Conservation (phyloP, 2,329 filamentous ascomycete species). For the Penicillium sp. region DNA sequence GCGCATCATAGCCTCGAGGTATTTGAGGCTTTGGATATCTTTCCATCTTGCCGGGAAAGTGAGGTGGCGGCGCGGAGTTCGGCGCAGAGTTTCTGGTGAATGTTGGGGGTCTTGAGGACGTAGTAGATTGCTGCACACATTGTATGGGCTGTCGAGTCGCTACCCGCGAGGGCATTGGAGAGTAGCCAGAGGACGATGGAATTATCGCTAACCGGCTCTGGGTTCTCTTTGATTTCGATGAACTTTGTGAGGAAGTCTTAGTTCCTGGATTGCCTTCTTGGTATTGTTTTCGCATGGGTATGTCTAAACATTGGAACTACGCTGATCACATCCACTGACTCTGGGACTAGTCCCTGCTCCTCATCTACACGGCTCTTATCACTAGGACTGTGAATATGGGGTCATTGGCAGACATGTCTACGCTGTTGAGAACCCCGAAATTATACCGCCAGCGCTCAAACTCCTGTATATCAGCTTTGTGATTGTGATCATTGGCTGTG, state of each 20-base stretch:
- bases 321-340: background rate
- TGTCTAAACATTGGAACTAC: conserved; percentile 10
- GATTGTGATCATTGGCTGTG: conserved; percentile 24
- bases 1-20: conserved; percentile 55
- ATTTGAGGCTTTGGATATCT: conserved; percentile 31
- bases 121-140: conserved; percentile 36
- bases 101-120: conserved; percentile 28
- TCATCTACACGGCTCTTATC: conserved; percentile 30
- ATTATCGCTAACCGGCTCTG: conserved; percentile 15
- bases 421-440: conserved; percentile 18
- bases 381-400: conserved; percentile 29
- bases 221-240: conserved; percentile 14
- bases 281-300: conserved; percentile 26
- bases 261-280: background rate
- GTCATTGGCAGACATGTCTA: conserved; percentile 36
- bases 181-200: conserved; percentile 11
- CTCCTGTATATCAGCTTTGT: conserved; percentile 16
- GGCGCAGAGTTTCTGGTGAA: conserved; percentile 25
- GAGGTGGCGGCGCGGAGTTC: conserved; percentile 24
- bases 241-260: conserved; percentile 14
- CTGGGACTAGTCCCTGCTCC: conserved; percentile 8
- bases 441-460: conserved; percentile 15
- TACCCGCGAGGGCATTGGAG: conserved; percentile 33
- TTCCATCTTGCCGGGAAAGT: conserved; percentile 20
- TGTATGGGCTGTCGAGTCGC: conserved; percentile 38